Evolutionary conservation across 208 protist genomes (phyloP).

Genomic region (Crithidia sp.): DNA sequence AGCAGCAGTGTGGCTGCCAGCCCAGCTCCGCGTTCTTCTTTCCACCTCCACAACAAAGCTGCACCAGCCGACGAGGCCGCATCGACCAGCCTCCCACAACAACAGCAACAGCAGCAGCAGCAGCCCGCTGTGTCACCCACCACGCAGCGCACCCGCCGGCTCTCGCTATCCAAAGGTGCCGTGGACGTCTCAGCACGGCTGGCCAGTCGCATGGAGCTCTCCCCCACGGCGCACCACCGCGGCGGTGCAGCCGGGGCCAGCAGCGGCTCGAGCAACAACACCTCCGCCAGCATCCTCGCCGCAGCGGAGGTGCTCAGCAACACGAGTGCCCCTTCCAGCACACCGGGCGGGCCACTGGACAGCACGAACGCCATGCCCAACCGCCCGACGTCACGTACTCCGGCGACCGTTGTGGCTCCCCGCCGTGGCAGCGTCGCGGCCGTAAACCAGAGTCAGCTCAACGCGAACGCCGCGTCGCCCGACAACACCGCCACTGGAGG

Average conservation of each 20-base stretch:
- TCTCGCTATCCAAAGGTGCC: conserved; percentile 23
- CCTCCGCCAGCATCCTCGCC: conserved; percentile 1
- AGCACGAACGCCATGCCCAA: background rate
- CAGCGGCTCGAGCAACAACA: conserved; percentile 17
- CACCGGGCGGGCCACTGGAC: background rate
- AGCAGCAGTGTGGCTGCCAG: background rate
- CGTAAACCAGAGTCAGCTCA: conserved; percentile 21
- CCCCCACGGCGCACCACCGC: conserved; percentile 1
- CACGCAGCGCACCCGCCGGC: conserved; percentile 20
- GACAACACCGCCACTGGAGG: too few species aligned
- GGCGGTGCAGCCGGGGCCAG: background rate
- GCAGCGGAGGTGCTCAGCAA: background rate
- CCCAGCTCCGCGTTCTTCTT: background rate
- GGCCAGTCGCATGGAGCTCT: conserved; percentile 17
- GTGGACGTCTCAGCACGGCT: conserved; percentile 18
- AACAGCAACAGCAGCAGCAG: background rate
- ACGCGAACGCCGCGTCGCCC: too few species aligned
- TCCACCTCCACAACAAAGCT: background rate
- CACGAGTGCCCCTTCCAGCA: background rate
- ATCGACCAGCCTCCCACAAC: too few species aligned
- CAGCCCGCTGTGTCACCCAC: background rate
- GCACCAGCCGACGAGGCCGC: too few species aligned
- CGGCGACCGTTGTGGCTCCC: conserved; percentile 29
- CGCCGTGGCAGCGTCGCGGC: conserved; percentile 28
- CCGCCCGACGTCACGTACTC: background rate